Evolutionary conservation across 2,329 filamentous ascomycete species (phyloP), one percentile per base, ranked within the genome.

Genomic region (Aspergillus novofumigatus): DNA sequence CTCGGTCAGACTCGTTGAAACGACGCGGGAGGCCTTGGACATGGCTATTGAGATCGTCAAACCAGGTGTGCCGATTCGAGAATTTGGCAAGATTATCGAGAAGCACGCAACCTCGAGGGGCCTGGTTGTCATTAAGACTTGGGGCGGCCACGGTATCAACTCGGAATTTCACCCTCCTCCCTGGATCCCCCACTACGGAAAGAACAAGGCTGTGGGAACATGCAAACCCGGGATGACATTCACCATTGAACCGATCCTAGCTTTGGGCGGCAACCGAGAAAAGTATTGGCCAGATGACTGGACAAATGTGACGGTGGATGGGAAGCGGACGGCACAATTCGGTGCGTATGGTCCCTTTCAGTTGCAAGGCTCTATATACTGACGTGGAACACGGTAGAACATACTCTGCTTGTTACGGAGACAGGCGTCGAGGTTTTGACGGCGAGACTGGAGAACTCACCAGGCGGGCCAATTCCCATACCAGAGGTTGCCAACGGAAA

Each of bases 281-380:
- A 87, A 92, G 71, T 96, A 91, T 1, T 97, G 92, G 92, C 92
- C 92, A 0, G 92, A 97, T 73, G 90, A 96, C 77, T 97, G 92
- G 92, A 97, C 92, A 0, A 94, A 90, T 73, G 89, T 89, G 2
- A 97, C 92, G 0, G 83, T 86, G 58, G 92, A 97, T 71, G 92
- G 92, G 45, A 90, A 89, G 77, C 82, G 83, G 71, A 93, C 91
- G 14, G 92, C 92, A n/a, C 92, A 97, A 70, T 97, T 97, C 85
- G 66, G 65, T 69, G 26, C 2, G 65, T 64, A 50, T 23, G 3
- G 8, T 51, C 25, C n/a, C 3, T 32, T 51, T 20, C 4, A 55
- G 44, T 4, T 51, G 3, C 6, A 3, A 3, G 10, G 21, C 25
- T 14, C 17, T 23, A 17, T 38, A 55, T 21, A 11, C 60, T 67